phyloP scores from a whole-genome alignment of 2,329 filamentous ascomycete genomes.

The Fusarium avenaceum region DNA sequence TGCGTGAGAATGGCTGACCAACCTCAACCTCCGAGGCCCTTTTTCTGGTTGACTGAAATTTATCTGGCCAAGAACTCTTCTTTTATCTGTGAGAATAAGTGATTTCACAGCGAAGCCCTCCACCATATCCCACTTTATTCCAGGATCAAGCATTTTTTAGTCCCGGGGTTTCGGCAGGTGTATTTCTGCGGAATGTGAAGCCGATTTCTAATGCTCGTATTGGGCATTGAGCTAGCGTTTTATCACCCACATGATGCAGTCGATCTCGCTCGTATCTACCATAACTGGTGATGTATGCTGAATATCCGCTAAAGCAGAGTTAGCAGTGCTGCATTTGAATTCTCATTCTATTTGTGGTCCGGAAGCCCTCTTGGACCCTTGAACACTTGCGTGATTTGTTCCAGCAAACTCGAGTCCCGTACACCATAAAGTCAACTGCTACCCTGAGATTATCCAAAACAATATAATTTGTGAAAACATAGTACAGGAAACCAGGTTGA shows the following conservation, averaged over 20 bases:
- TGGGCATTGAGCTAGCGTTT: slow-evolving; percentile 2
- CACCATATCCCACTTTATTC: slow-evolving; percentile 2
- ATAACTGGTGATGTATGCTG: neutral
- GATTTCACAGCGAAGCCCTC: too few relatives aligned
- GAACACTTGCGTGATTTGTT: neutral
- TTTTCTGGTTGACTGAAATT: neutral
- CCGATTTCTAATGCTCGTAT: slow-evolving; percentile 12
- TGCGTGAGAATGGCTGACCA: neutral
- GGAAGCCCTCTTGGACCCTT: neutral
- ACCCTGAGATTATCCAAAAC: neutral
- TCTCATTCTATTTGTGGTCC: neutral
- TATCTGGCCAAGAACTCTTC: too few relatives aligned
- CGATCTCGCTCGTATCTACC: slow-evolving; percentile 31
- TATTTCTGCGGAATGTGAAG: neutral
- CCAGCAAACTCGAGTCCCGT: neutral
- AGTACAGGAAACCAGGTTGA: neutral
- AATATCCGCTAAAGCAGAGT: slow-evolving; percentile 9
- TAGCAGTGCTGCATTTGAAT: neutral
- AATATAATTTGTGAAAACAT: neutral
- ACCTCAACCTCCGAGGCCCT: neutral
- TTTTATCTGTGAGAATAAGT: too few relatives aligned
- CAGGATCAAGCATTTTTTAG: slow-evolving; percentile 18
- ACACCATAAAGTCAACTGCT: neutral
- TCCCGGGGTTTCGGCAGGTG: neutral
- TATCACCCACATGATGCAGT: slow-evolving; percentile 11